Conservation (phyloP, 1,284 basidiomycete genomes). For the Flammula alnicola region DNA sequence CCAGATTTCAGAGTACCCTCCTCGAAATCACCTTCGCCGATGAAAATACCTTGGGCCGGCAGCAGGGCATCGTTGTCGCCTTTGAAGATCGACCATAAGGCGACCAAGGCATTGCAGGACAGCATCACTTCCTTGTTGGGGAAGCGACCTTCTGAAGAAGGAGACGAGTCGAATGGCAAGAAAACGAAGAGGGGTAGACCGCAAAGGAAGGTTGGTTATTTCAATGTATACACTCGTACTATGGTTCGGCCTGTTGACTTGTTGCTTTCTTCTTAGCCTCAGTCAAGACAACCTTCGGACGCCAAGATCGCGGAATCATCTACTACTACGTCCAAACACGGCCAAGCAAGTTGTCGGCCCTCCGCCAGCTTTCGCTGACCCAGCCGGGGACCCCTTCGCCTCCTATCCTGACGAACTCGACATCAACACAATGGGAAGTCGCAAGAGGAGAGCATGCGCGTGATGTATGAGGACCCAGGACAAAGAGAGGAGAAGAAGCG, state of each 20-base stretch:
- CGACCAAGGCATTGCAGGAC: slow-evolving; percentile 59
- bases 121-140: slow-evolving; percentile 69
- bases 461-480: slow-evolving; percentile 71
- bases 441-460: slow-evolving; percentile 51
- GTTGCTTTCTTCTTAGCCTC: slow-evolving; percentile 28
- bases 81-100: slow-evolving; percentile 45
- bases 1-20: slow-evolving; percentile 52
- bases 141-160: slow-evolving; percentile 51
- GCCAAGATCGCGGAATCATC: slow-evolving; percentile 7
- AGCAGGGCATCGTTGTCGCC: slow-evolving; percentile 37
- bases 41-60: slow-evolving; percentile 45
- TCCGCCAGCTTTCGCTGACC: slow-evolving; percentile 17
- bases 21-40: slow-evolving; percentile 60
- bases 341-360: not conserved
- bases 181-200: slow-evolving; percentile 30
- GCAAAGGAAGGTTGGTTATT: slow-evolving; percentile 43
- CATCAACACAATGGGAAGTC: slow-evolving; percentile 11
- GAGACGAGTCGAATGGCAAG: slow-evolving; percentile 12
- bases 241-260: slow-evolving; percentile 5
- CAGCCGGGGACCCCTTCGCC: slow-evolving; percentile 32
- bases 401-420: slow-evolving; percentile 29
- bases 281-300: slow-evolving; percentile 41
- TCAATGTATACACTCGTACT: not conserved
- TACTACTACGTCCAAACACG: not conserved
- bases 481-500: slow-evolving; percentile 60